Percentiles rank a stretch among this genome's conserved stretches.
phyloP scores from a whole-genome alignment of 2,329 filamentous ascomycete species.

The Sarocladium brachiariae region DNA sequence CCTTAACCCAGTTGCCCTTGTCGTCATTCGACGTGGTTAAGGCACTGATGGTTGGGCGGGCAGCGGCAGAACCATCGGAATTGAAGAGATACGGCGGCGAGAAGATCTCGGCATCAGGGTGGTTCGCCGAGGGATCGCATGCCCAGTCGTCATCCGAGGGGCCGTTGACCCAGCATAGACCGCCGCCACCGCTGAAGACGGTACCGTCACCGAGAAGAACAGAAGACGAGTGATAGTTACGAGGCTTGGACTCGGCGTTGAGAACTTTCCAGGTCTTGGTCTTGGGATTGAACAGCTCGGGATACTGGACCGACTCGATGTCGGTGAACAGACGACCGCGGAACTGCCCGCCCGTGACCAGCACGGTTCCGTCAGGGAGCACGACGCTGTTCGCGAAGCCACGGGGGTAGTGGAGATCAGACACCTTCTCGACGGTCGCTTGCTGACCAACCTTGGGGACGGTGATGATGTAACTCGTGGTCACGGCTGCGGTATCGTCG shows the following conservation, averaged over 20 bases:
- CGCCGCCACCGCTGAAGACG: conserved; percentile 44
- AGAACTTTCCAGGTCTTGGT: conserved; percentile 31
- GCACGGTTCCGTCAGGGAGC: conserved; percentile 39
- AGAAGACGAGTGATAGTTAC: conserved; percentile 43
- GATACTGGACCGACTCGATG: conserved; percentile 28
- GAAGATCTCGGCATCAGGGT: conserved; percentile 28
- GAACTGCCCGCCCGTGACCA: conserved; percentile 41
- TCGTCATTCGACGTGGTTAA: background rate
- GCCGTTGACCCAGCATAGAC: conserved; percentile 35
- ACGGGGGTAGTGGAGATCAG: conserved; percentile 29
- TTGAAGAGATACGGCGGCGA: conserved; percentile 49
- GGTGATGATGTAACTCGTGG: conserved; percentile 42
- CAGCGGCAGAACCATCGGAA: conserved; percentile 29
- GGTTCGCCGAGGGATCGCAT: background rate
- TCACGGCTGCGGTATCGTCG: conserved; percentile 30
- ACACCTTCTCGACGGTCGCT: conserved; percentile 14
- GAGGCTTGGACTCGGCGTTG: conserved; percentile 29
- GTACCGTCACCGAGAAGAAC: conserved; percentile 43
- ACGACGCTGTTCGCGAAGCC: conserved; percentile 38
- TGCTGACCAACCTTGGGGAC: conserved; percentile 20
- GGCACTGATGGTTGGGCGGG: conserved; percentile 5
- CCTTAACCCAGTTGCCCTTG: background rate
- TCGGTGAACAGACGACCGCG: conserved; percentile 39
- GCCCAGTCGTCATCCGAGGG: background rate
- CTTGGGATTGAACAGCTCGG: conserved; percentile 39